Base-by-base conservation (phyloP, 1,284 basidiomycete species). In the Cystobasidium sp. region DNA sequence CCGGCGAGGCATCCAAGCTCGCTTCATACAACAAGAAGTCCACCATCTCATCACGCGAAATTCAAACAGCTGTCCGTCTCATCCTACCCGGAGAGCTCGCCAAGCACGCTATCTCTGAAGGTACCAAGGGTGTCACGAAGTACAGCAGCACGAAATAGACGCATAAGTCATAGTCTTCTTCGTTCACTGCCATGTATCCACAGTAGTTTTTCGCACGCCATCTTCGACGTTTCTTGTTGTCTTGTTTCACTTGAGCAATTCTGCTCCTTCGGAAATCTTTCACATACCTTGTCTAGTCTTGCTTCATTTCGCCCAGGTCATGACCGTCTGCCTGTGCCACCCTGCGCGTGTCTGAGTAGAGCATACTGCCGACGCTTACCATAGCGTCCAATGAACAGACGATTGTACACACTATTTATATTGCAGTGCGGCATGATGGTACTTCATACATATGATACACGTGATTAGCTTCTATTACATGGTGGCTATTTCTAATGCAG, bases 21-120 rank as follows among this genome's bases (percentile, higher is more conserved):
- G 92, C 92, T 53, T 87, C 90, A 5, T 94, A 94, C 87, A 94
- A 92, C 77, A 93, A 94, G 87, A 93, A 93, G 85, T 94, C 92
- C 14, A 95, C 93, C 74, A 94, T 95, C 84, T 94, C 93, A 72
- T 94, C 92, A 62, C 91, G 93, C 74, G 93, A 95, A 84, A 77
- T 77, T 52, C 76, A 77, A 82, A 94, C 92, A 65, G 88, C 91
- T 67, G 92, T 94, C 62, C 90, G 93, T 76, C 88, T 96, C 55
- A 94, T 96, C 83, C 89, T 96, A 3, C 93, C 93, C 79, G 89
- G 88, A 82, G 89, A 91, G 83, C 85, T 90, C 70, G 88, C 88
- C 79, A 91, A 91, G 87, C 90, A 91, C 84, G 90, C 90, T 81
- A 90, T 92, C 84, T 91, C 90, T 20, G 91, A 92, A 84, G 91